phyloP scores from a whole-genome alignment of 1,139 yeast species.

The Debaryomyces singareniensis region DNA sequence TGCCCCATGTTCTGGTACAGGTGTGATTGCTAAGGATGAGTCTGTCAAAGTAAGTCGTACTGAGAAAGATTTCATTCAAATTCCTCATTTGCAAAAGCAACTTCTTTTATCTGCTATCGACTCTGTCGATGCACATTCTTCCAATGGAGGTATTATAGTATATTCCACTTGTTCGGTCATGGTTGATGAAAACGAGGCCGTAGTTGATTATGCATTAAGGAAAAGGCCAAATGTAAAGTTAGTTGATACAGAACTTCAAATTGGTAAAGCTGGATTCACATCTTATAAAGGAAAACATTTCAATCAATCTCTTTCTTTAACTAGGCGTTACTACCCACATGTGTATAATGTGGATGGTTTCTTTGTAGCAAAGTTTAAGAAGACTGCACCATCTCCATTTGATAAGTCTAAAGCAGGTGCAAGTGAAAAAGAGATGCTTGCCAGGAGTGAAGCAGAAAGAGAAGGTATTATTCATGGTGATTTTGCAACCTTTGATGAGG shows the following conservation, averaged over 20 bases:
- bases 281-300: slow-evolving; percentile 91
- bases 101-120: slow-evolving; percentile 90
- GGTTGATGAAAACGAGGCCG: slow-evolving; percentile 97
- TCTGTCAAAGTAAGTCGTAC: slow-evolving; percentile 91
- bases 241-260: slow-evolving; percentile 88
- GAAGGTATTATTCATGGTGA: slow-evolving; percentile 82
- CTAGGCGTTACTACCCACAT: slow-evolving; percentile 97
- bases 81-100: slow-evolving; percentile 96
- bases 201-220: slow-evolving; percentile 94
- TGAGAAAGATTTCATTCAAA: slow-evolving; percentile 92
- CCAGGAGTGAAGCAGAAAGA: slow-evolving; percentile 72
- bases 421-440: slow-evolving; percentile 73
- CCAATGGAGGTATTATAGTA: slow-evolving; percentile 91
- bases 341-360: slow-evolving; percentile 98
- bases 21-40: slow-evolving; percentile 97
- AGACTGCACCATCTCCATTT: slow-evolving; percentile 80
- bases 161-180: slow-evolving; percentile 98
- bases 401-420: slow-evolving; percentile 87
- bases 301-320: slow-evolving; percentile 66
- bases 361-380: slow-evolving; percentile 93
- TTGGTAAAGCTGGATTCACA: slow-evolving; percentile 94
- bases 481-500: slow-evolving; percentile 75
- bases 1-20: slow-evolving; percentile 99
- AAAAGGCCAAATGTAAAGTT: slow-evolving; percentile 95
- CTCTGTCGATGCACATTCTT: slow-evolving; percentile 87